Conservation (phyloP, 306 rosid species). For the Prinsepia uniflora region DNA sequence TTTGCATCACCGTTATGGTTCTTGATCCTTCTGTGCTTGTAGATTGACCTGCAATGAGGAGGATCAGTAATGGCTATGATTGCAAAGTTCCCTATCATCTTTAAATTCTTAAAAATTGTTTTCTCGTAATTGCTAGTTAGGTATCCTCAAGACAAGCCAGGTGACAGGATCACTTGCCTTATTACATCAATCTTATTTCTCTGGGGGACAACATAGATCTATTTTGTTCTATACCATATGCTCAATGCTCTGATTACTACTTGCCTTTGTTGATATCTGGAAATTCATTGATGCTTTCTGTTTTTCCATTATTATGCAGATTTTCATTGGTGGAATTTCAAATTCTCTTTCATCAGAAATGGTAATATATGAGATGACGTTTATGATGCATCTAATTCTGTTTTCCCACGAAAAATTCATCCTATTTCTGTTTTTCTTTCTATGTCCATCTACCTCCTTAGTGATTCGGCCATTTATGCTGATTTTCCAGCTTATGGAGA, state of each 20-base stretch:
- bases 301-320: slow-evolving; percentile 40
- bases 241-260: slow-evolving; percentile 4
- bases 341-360: slow-evolving; percentile 60
- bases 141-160: neutral
- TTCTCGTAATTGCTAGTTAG: neutral
- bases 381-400: neutral
- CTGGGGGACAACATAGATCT: neutral
- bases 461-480: slow-evolving; percentile 19
- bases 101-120: neutral
- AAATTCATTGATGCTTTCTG: neutral
- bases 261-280: neutral
- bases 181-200: neutral
- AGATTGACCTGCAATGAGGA: neutral
- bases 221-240: neutral
- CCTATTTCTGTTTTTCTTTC: neutral
- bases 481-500: slow-evolving; percentile 67
- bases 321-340: slow-evolving; percentile 89
- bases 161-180: neutral
- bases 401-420: neutral
- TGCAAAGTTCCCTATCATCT: neutral
- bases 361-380: slow-evolving; percentile 42
- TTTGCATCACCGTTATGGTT: neutral
- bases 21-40: neutral
- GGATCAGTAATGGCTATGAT: neutral
- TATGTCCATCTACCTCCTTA: neutral